Evolutionary conservation across 495 filamentous ascomycete genomes (phyloP).

Genomic region (Annulohypoxylon nitens): DNA sequence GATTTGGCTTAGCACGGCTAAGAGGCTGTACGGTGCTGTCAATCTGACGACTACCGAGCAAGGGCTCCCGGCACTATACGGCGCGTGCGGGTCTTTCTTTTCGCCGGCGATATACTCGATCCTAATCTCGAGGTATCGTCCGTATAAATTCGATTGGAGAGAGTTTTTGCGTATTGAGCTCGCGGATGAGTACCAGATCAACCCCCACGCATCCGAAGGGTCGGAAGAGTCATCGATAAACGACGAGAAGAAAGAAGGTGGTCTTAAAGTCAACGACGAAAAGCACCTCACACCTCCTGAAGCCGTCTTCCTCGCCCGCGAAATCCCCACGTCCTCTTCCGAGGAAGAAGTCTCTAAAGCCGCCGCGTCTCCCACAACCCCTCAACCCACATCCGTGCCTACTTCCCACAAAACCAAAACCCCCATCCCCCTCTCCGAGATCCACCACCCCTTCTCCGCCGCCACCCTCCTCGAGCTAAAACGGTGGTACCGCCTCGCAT

Average conservation of each 20-base stretch:
- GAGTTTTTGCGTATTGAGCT: slow-evolving; percentile 59
- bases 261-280: not conserved
- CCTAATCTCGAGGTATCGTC: slow-evolving; percentile 59
- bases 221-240: slow-evolving; percentile 41
- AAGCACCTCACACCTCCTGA: slow-evolving; percentile 2
- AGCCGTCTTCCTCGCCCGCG: slow-evolving; percentile 16
- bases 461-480: slow-evolving; percentile 72
- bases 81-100: slow-evolving; percentile 69
- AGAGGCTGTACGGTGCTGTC: slow-evolving; percentile 75
- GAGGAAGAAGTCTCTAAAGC: not conserved
- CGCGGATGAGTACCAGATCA: slow-evolving; percentile 67
- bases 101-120: slow-evolving; percentile 74
- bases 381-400: not conserved
- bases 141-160: slow-evolving; percentile 64
- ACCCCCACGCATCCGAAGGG: slow-evolving; percentile 61
- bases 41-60: slow-evolving; percentile 74
- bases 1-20: slow-evolving; percentile 84
- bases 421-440: slow-evolving; percentile 28
- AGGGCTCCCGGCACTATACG: slow-evolving; percentile 82
- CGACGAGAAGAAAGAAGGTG: slow-evolving; percentile 30
- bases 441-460: slow-evolving; percentile 49
- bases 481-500: slow-evolving; percentile 76
- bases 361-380: not conserved
- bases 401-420: not conserved
- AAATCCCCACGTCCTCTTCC: not conserved